phyloP scores from a whole-genome alignment of 495 filamentous ascomycete genomes.

The Aspergillus avenaceus region DNA sequence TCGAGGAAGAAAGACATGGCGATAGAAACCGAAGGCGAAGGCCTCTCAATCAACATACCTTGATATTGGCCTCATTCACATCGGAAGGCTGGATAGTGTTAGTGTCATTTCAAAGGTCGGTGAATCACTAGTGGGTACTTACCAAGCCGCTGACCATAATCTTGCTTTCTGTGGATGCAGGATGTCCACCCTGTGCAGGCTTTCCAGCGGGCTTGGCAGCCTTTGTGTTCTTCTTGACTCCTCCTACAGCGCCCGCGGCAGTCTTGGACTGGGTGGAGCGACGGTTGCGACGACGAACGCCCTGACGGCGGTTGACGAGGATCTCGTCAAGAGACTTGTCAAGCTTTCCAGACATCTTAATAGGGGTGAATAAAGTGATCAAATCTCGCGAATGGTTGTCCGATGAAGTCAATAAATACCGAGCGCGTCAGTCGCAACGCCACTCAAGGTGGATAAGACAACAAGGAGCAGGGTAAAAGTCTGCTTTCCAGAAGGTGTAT shows the following conservation, averaged over 20 bases:
- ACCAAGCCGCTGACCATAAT: conserved; percentile 98
- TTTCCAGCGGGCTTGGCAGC: conserved; percentile 58
- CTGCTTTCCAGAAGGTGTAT: not conserved
- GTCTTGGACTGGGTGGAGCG: conserved; percentile 49
- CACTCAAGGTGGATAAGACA: not conserved
- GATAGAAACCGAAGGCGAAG: conserved; percentile 52
- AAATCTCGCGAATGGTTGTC: not conserved
- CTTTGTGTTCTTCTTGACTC: conserved; percentile 77
- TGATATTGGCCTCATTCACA: conserved; percentile 91
- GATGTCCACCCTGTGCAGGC: conserved; percentile 58
- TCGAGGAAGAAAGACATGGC: conserved; percentile 45
- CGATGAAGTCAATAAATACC: not conserved
- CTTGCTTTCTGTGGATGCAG: conserved; percentile 71
- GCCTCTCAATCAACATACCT: conserved; percentile 91
- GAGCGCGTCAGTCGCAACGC: not conserved
- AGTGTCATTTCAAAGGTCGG: conserved; percentile 28
- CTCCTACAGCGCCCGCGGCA: conserved; percentile 59
- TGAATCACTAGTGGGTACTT: conserved; percentile 37
- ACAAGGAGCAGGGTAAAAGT: not conserved
- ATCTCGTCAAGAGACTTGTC: conserved; percentile 96
- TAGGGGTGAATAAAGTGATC: not conserved
- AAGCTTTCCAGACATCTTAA: conserved; percentile 82
- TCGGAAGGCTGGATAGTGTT: conserved; percentile 73
- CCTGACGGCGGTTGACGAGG: conserved; percentile 68
- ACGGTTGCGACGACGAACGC: conserved; percentile 50